phyloP scores from a whole-genome alignment of 495 filamentous ascomycete species.

The Parmelia sp. region DNA sequence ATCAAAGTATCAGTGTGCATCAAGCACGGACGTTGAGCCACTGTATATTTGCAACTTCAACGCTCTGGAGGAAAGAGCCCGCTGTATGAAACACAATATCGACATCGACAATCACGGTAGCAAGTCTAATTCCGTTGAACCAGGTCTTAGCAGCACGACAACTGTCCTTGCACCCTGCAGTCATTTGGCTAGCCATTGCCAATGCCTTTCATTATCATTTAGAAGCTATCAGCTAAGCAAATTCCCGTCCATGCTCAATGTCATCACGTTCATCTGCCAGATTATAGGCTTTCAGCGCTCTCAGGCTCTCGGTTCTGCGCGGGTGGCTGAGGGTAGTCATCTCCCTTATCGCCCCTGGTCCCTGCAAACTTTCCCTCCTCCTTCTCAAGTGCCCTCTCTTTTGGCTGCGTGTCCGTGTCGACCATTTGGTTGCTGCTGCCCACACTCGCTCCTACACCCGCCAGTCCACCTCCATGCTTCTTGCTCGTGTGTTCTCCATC shows the following conservation, averaged over 20 bases:
- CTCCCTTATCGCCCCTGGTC: constrained; percentile 21
- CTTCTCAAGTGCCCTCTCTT: constrained; percentile 28
- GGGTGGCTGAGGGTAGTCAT: constrained; percentile 15
- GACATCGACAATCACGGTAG: no score
- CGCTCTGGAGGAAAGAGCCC: no score
- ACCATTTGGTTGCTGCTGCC: constrained; percentile 22
- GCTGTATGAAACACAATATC: no score
- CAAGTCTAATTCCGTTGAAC: no score
- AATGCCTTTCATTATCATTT: background rate
- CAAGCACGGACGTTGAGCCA: no score
- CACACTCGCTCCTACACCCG: constrained; percentile 44
- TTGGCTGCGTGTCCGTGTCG: constrained; percentile 21
- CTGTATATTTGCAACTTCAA: no score
- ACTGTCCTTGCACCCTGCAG: no score
- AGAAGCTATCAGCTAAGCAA: background rate
- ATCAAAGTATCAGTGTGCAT: no score
- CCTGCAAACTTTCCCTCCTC: constrained; percentile 24
- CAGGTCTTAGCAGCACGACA: no score
- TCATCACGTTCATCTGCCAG: background rate
- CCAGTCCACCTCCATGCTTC: constrained; percentile 48
- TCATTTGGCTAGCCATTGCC: no score
- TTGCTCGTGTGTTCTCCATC: constrained; percentile 48
- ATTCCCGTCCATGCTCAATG: background rate
- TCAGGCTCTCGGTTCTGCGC: constrained; percentile 4
- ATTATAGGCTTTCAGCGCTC: constrained; percentile 4